Base-by-base conservation (phyloP, 345 rosid species). In the Conringia planisiliqua region DNA sequence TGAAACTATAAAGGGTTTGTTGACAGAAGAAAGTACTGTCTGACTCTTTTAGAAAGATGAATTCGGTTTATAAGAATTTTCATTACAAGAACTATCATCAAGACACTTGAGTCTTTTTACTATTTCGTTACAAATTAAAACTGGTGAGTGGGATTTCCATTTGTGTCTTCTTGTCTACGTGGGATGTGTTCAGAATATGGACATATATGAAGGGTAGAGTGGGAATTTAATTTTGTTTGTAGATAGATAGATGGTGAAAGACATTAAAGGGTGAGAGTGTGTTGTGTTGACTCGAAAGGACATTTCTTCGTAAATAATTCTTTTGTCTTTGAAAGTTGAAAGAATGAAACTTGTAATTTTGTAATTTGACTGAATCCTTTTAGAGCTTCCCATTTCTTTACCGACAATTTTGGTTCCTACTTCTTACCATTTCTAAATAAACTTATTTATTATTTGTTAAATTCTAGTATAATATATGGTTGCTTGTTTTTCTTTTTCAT, bases 101-200 rank as follows among this genome's bases (percentile, higher is more conserved):
- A 7, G 20, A 65, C 46, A 11, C 11, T 65, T 35, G 36, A 70
- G 16, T 3, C 5, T 36, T 52, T 63, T 13, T 18, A 4, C 5
- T 17, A 26, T 52, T 4, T 33, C 8, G 47, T 22, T 55, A 11
- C 71, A 60, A 39, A 59, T 9, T 10, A 26, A 46, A 30, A 10
- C 11, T 51, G 51, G 27, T 80, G 70, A 64, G 66, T 77, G 61
- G 79, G 80, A 77, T 86, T 86, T 71, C 85, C 83, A 35, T 84
- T 74, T 80, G 75, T 73, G 88, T 84, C 72, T 73, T 77, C 47
- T 67, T 82, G 75, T 80, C 72, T 78, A 77, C 80, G 87, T 85
- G 86, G 76, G 79, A 76, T 78, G 63, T 36, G 70, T 78, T 78
- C 68, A 76, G 79, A 46, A 79, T 50, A 66, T 77, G 82, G 86